Conservation (phyloP, 108 stramenopile genomes). For the Cyclotella sp. region DNA sequence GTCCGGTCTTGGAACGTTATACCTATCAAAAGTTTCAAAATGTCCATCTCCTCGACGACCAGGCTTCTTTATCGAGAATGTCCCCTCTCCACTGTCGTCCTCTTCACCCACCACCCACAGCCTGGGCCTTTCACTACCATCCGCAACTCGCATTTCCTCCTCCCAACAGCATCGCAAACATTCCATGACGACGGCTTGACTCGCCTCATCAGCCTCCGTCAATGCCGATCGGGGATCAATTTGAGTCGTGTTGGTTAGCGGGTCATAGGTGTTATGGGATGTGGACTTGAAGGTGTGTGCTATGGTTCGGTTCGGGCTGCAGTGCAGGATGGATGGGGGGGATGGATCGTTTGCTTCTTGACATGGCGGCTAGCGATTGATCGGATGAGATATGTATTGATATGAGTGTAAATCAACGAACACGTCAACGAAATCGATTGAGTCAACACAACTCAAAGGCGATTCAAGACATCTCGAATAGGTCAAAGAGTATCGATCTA, state of each 20-base stretch:
- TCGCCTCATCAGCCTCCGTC: constrained; percentile 57
- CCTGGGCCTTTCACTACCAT: constrained; percentile 7
- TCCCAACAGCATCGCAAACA: constrained; percentile 42
- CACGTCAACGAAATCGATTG: too few relatives aligned
- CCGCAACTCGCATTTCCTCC: constrained; percentile 2
- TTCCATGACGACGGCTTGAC: constrained; percentile 43
- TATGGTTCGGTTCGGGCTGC: not conserved
- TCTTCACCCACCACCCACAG: constrained; percentile 52
- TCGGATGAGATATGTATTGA: too few relatives aligned
- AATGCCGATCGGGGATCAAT: constrained; percentile 58
- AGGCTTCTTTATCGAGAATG: not conserved
- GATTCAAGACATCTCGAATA: too few relatives aligned
- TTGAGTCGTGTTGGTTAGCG: constrained; percentile 14
- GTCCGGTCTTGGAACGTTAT: constrained; percentile 37
- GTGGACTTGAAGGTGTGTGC: constrained; percentile 16
- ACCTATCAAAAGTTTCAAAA: constrained; percentile 35
- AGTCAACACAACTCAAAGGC: too few relatives aligned
- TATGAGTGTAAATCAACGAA: too few relatives aligned
- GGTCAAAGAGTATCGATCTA: too few relatives aligned
- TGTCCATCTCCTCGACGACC: not conserved
- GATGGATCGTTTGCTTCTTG: not conserved
- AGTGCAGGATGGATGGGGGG: not conserved
- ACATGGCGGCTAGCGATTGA: too few relatives aligned
- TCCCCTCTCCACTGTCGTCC: constrained; percentile 35
- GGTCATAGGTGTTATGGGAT: constrained; percentile 13